These are phyloP conservation scores for Phaeosphaeria sp. DNA, from an alignment of 2,329 filamentous ascomycete genomes.

Conservation along the genomic window DNA sequence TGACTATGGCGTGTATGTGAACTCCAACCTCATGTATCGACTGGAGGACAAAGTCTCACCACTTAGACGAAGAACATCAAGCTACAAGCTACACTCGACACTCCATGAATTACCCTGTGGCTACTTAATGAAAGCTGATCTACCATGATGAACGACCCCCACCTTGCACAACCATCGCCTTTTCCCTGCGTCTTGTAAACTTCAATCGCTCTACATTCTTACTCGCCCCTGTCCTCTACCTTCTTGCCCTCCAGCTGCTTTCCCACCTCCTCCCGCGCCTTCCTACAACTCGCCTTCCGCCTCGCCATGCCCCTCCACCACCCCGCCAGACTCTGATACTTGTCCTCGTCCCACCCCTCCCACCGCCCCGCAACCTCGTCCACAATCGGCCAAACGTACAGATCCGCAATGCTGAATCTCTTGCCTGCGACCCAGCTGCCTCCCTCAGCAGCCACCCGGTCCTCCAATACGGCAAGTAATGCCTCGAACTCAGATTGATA, in stretches of 20 bases:
- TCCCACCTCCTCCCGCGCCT: not conserved
- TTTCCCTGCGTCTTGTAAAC: too few species aligned
- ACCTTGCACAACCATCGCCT: too few species aligned
- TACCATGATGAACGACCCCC: too few species aligned
- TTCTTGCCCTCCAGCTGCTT: not conserved
- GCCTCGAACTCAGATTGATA: constrained; percentile 19
- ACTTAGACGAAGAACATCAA: too few species aligned
- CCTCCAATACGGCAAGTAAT: constrained; percentile 27
- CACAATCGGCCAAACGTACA: constrained; percentile 40
- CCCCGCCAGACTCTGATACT: not conserved
- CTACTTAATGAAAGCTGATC: too few species aligned
- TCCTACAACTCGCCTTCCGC: not conserved
- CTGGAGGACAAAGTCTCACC: too few species aligned
- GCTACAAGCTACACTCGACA: too few species aligned
- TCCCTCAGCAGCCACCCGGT: constrained; percentile 18
- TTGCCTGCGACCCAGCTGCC: constrained; percentile 38
- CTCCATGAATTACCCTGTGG: too few species aligned
- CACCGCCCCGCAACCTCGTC: constrained; percentile 31
- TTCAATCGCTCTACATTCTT: not conserved
- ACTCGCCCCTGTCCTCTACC: not conserved
- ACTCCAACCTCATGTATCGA: too few species aligned
- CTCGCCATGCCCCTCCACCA: not conserved
- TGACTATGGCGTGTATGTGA: too few species aligned
- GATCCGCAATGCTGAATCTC: constrained; percentile 42
- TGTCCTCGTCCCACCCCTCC: constrained; percentile 28